Conservation (phyloP, 305 asterid genomes). For the Fraxinus sp. region DNA sequence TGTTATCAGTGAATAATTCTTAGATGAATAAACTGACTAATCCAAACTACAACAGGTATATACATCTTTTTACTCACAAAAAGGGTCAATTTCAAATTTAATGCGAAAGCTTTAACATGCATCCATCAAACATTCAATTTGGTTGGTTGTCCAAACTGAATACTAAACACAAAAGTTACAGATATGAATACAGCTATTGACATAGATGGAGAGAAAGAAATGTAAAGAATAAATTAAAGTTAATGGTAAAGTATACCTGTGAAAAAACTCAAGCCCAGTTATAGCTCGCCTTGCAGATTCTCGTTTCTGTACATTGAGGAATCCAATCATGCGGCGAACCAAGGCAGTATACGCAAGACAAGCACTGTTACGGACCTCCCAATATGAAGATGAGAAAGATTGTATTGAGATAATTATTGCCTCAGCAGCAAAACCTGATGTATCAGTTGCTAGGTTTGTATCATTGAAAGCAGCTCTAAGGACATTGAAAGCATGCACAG, state of each 20-base stretch:
- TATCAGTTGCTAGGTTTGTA: slow-evolving; percentile 89
- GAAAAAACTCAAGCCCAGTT: slow-evolving; percentile 94
- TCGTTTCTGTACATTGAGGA: slow-evolving; percentile 88
- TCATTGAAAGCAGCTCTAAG: slow-evolving; percentile 90
- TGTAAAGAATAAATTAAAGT: slow-evolving; percentile 10
- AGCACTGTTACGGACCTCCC: slow-evolving; percentile 99
- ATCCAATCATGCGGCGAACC: slow-evolving; percentile 96
- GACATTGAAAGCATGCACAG: slow-evolving; percentile 93
- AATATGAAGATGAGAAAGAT: slow-evolving; percentile 88
- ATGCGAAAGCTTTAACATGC: not conserved
- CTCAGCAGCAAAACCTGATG: slow-evolving; percentile 91
- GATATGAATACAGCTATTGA: slow-evolving; percentile 6
- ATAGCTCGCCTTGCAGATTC: slow-evolving; percentile 86
- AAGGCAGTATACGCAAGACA: slow-evolving; percentile 94
- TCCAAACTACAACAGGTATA: not conserved
- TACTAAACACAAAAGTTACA: slow-evolving; percentile 12
- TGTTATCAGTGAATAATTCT: not conserved
- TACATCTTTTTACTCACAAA: not conserved
- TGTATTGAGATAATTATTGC: slow-evolving; percentile 74
- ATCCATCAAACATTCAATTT: slow-evolving; percentile 5
- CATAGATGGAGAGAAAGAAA: not conserved
- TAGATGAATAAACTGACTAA: not conserved
- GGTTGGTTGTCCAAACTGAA: slow-evolving; percentile 10
- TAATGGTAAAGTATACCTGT: slow-evolving; percentile 52
- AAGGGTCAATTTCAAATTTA: not conserved